A percentile compares a stretch with the other conserved stretches of the same genome.
Conservation (phyloP, 257 asterid genomes). For the Scutellaria barbata region DNA sequence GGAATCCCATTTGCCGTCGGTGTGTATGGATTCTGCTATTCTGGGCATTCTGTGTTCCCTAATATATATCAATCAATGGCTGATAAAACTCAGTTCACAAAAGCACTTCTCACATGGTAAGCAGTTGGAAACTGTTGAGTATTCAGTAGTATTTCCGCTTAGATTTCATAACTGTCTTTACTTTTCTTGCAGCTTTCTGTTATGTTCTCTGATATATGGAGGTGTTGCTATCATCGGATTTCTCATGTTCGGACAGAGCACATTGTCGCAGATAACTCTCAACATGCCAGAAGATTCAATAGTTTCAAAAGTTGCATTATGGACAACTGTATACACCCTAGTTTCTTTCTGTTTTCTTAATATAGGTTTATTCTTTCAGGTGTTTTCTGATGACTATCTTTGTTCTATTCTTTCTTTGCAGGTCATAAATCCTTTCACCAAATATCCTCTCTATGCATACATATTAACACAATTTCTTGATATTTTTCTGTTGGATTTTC, state of each 20-base stretch:
- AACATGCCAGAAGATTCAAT: slow-evolving; percentile 69
- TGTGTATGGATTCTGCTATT: slow-evolving; percentile 77
- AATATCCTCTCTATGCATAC: slow-evolving; percentile 59
- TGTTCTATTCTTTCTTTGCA: slow-evolving; percentile 41
- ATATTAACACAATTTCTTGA: background rate
- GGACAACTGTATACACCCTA: slow-evolving; percentile 71
- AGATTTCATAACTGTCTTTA: background rate
- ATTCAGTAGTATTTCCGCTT: background rate
- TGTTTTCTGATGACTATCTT: background rate
- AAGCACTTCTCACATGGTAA: slow-evolving; percentile 67
- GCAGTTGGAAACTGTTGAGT: background rate
- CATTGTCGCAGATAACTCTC: slow-evolving; percentile 77
- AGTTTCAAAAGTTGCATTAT: slow-evolving; percentile 65
- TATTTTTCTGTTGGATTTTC: slow-evolving; percentile 36
- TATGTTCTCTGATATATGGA: slow-evolving; percentile 69
- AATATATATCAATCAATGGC: slow-evolving; percentile 95
- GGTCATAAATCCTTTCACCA: slow-evolving; percentile 80
- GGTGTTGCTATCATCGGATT: slow-evolving; percentile 72
- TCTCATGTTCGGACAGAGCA: slow-evolving; percentile 78
- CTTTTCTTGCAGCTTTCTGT: slow-evolving; percentile 56
- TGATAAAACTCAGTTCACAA: slow-evolving; percentile 74
- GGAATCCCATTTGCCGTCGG: slow-evolving; percentile 87
- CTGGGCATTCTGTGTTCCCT: slow-evolving; percentile 88
- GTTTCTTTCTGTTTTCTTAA: background rate
- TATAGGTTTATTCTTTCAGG: background rate